These are phyloP conservation scores for Hymenoscyphus albidus DNA, from an alignment of 2,329 filamentous ascomycete genomes.

Conservation along the genomic window DNA sequence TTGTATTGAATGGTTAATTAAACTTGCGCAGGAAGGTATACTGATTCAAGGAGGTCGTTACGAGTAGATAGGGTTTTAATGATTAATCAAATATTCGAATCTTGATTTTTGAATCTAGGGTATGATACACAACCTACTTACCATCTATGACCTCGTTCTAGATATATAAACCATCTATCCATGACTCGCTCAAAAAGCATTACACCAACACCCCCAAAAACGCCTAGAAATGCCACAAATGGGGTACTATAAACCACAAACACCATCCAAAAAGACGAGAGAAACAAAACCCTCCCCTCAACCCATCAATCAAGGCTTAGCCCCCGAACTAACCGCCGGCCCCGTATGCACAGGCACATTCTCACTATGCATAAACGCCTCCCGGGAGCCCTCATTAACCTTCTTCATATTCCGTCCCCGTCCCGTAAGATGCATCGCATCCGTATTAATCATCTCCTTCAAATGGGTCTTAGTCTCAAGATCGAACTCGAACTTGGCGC, in stretches of 20 bases:
- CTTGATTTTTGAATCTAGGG: too few relatives aligned
- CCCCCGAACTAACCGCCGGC: not conserved
- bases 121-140: too few relatives aligned
- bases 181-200: not conserved
- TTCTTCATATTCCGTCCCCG: constrained; percentile 20
- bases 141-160: too few relatives aligned
- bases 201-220: not conserved
- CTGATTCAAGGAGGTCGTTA: too few relatives aligned
- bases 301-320: not conserved
- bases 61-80: too few relatives aligned
- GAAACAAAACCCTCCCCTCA: not conserved
- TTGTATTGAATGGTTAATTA: too few relatives aligned
- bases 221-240: not conserved
- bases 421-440: constrained; percentile 22
- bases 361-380: constrained; percentile 5
- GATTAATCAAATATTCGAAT: too few relatives aligned
- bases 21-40: too few relatives aligned
- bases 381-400: constrained; percentile 50
- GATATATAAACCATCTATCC: not conserved
- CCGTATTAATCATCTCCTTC: constrained; percentile 26
- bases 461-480: constrained; percentile 15
- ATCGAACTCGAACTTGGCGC: constrained; percentile 19
- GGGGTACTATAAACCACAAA: not conserved
- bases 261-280: not conserved
- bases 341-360: constrained; percentile 1